Evolutionary conservation across 257 asterid genomes (phyloP), one percentile per base, ranked within the genome.

Genomic region (Scutellaria minor): DNA sequence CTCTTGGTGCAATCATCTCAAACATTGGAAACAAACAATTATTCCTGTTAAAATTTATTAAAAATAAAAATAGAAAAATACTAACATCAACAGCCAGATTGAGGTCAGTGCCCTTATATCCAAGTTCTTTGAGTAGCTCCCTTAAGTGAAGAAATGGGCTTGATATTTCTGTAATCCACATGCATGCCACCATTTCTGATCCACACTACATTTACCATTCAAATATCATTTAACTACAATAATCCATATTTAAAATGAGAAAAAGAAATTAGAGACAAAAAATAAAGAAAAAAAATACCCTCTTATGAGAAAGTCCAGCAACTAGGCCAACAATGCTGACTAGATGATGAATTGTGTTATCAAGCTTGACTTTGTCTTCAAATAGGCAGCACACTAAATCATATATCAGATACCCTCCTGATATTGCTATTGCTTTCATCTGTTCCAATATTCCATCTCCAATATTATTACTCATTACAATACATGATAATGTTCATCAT

Each of bases 71-170:
- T 24, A 24, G 27, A 24, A 9, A 54, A 42, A 7, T 14, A 78
- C 92, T 79, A n/a, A 94, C 99, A 83, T 92, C 99, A 57, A 90
- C 96, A 9, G 89, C 87, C 80, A 95, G 79, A 76, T 92, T 95
- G 73, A 90, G 82, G 68, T 81, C 87, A 44, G 98, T 83, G 79
- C 79, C 89, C 67, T 67, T 90, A 59, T 85, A 85, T 9, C 96
- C 96, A 59, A 92, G 72, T 81, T 94, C 98, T 74, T 92, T 95
- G 44, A 95, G 97, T 68, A 92, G 75, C 84, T 87, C 98, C 81
- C 99, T 90, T 50, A 79, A 50, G 82, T 95, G 99, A 15, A 95
- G 85, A 20, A 88, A 85, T 71, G 99, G 98, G 75, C 96, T 91
- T 1, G 99, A 95, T 20, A 87, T 66, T 74, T 95, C 99, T 66